Base-by-base conservation (phyloP, 352 stramenopile genomes). In the Thalassiosira ordinaria region DNA sequence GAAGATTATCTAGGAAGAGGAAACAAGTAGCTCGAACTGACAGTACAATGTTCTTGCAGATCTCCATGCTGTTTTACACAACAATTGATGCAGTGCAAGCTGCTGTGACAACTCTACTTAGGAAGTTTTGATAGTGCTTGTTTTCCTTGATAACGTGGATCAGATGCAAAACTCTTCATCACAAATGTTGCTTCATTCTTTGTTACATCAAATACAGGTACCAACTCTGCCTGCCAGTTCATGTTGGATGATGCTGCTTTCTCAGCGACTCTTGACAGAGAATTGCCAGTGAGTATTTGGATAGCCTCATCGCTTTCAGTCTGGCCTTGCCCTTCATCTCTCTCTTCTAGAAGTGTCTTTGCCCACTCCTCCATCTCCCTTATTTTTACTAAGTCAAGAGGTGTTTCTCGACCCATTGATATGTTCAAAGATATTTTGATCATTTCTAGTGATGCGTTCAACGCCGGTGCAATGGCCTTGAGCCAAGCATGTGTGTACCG, bases 231-330 rank as follows among this genome's bases (percentile, higher is more conserved):
- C n/a, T n/a, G n/a, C n/a, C n/a, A n/a, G n/a, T n/a, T n/a, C n/a
- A n/a, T n/a, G n/a, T n/a, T n/a, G n/a, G n/a, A n/a, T n/a, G n/a
- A 44, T 44, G 55, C 55, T 44, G 55, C 55, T 41, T 63, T 63
- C 24, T 63, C 55, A 11, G 55, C 55, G 4, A 63, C 55, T 13
- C 29, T 7, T 41, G 55, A 63, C 22, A 63, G 55, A 7, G 55
- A 33, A 41, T 63, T 44, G 16, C 55, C 55, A 63, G 39, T n/a
- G 4, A 63, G 55, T 47, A 22, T 63, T 8, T 63, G 55, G 9
- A 63, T 7, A 63, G n/a, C n/a, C n/a, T 33, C 55, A 41, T 7
- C 9, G 33, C 9, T 63, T 9, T 13, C 16, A 41, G 4, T 44
- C 55, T 63, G 41, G 24, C 20, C 24, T 33, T 63, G 20, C 24